phyloP scores from a whole-genome alignment of 78 protist genomes.

The Dictyostelium firmibasis region DNA sequence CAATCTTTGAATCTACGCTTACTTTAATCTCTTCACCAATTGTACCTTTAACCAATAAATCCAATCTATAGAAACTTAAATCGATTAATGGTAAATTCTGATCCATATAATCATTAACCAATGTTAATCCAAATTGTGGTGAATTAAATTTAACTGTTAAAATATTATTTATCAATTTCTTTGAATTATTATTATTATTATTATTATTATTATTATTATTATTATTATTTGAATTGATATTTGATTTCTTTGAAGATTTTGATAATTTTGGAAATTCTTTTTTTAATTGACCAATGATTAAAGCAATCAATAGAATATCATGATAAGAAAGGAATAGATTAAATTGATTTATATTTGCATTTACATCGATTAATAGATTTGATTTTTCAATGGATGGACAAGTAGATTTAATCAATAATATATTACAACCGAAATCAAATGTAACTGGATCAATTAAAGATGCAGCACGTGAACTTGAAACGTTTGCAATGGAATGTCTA shows the following conservation, averaged over 20 bases:
- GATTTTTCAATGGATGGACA: neutral
- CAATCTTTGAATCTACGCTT: neutral
- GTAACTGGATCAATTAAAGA: conserved; percentile 63
- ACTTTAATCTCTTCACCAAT: neutral
- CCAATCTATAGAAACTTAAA: neutral
- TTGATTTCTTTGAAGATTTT: neutral
- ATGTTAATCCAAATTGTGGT: conserved; percentile 21
- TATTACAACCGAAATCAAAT: neutral
- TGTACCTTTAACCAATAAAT: neutral
- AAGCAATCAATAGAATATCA: conserved; percentile 34
- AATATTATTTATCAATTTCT: neutral
- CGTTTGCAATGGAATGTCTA: conserved; percentile 39
- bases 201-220: neutral
- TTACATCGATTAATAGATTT: conserved; percentile 2
- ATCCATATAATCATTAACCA: conserved; percentile 71
- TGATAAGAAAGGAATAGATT: conserved; percentile 56
- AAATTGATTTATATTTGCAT: conserved; percentile 9
- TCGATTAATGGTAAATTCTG: conserved; percentile 73
- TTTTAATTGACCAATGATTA: conserved; percentile 33
- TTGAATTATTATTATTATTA: neutral
- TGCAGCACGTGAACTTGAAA: conserved; percentile 30
- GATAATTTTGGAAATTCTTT: conserved; percentile 6
- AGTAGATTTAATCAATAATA: conserved; percentile 4
- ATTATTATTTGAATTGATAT: too few relatives aligned
- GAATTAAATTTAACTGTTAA: neutral